Evolutionary conservation across 208 protist species (phyloP).

Genomic region (Polymyxa betae): DNA sequence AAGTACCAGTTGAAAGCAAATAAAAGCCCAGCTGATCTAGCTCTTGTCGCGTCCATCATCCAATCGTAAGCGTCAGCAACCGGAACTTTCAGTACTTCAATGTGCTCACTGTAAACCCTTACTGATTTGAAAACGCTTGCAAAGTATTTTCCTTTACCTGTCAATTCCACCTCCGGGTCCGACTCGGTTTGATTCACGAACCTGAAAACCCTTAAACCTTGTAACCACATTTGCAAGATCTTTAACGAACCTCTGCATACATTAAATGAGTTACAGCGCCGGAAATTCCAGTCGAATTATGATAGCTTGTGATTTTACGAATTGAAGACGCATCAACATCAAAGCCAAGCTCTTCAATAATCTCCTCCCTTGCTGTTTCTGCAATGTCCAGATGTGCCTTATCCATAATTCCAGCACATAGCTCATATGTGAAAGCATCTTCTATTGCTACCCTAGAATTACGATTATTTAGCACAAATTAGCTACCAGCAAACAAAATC

Average conservation of each 20-base stretch:
- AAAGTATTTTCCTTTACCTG: no score
- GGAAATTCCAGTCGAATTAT: neutral
- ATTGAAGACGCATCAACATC: neutral
- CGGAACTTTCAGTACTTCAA: neutral
- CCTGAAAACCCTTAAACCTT: neutral
- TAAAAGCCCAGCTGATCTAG: neutral
- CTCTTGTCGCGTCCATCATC: neutral
- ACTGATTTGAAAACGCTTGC: no score
- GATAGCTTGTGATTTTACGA: neutral
- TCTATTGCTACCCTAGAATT: no score
- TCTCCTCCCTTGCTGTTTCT: neutral
- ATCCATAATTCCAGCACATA: neutral
- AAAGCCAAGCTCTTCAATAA: neutral
- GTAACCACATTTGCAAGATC: neutral
- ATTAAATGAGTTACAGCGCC: neutral
- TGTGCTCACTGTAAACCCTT: no score
- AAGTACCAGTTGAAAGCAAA: neutral
- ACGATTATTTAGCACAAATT: no score
- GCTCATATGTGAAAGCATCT: neutral
- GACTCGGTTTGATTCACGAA: neutral
- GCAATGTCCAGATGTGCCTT: neutral
- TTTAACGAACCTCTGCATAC: neutral
- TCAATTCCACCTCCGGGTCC: neutral
- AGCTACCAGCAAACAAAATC: neutral
- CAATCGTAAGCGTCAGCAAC: neutral